Evolutionary conservation across 2,329 filamentous ascomycete species (phyloP).

Genomic region (Aureobasidium leucospermi): DNA sequence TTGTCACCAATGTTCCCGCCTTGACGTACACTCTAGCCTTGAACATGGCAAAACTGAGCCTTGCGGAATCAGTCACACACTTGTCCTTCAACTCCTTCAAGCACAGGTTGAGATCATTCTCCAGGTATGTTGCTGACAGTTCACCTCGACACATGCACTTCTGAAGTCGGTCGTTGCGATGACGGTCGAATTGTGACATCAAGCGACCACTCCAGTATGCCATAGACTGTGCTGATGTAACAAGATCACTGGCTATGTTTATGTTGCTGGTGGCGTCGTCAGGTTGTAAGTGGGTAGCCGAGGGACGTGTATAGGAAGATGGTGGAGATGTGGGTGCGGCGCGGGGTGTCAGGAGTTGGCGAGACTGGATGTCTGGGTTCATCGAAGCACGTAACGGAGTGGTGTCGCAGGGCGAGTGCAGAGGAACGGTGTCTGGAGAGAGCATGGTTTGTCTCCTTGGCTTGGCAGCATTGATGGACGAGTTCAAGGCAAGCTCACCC

Average conservation of each 20-base stretch:
- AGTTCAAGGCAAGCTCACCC: neutral
- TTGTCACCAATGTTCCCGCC: neutral
- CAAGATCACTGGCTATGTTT: neutral
- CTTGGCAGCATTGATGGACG: neutral
- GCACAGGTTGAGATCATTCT: neutral
- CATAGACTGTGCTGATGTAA: neutral
- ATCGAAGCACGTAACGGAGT: neutral
- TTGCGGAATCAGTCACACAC: slow-evolving; percentile 4
- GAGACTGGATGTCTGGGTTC: neutral
- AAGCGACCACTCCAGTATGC: slow-evolving; percentile 10
- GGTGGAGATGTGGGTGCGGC: neutral
- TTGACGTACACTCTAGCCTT: neutral
- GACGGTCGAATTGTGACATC: slow-evolving; percentile 4
- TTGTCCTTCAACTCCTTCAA: neutral
- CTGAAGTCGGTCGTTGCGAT: neutral
- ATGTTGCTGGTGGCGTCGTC: neutral
- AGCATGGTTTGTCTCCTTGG: slow-evolving; percentile 3
- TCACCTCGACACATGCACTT: neutral
- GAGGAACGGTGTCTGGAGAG: neutral
- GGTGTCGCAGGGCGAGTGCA: neutral
- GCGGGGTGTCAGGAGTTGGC: neutral
- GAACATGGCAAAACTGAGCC: slow-evolving; percentile 7
- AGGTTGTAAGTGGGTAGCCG: neutral
- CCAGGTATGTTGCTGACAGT: neutral
- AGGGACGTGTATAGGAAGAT: neutral